A percentile compares a stretch with the other conserved stretches of the same genome.
Conservation (phyloP, 75 land plant genomes). For the Ceratopteris richardii region DNA sequence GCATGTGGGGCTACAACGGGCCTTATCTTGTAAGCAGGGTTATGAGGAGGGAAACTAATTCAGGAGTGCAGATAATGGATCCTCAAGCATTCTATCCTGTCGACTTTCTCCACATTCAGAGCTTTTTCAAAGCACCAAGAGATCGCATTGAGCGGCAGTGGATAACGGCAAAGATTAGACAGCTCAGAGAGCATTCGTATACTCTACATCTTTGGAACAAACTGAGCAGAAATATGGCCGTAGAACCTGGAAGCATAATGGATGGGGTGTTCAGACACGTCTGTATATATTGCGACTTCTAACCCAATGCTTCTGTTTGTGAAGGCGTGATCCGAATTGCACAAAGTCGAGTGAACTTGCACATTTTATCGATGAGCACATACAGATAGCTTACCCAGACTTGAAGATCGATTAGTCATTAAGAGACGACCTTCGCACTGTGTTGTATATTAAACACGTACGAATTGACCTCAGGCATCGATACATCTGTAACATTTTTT, state of each 20-base stretch:
- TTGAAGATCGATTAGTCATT: too few species aligned
- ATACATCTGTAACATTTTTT: too few species aligned
- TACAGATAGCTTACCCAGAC: too few species aligned
- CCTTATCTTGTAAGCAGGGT: slow-evolving; percentile 79
- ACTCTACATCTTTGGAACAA: slow-evolving; percentile 81
- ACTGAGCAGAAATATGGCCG: slow-evolving; percentile 35
- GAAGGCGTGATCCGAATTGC: too few species aligned
- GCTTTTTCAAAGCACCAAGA: slow-evolving; percentile 32
- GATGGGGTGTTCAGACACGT: slow-evolving; percentile 12
- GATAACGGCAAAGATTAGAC: slow-evolving; percentile 35
- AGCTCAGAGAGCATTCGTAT: slow-evolving; percentile 34
- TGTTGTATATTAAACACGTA: too few species aligned
- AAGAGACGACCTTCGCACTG: too few species aligned
- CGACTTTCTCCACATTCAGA: slow-evolving; percentile 44
- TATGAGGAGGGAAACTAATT: background rate
- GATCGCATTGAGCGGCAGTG: slow-evolving; percentile 14
- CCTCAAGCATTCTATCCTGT: slow-evolving; percentile 72
- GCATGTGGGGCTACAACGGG: slow-evolving; percentile 84
- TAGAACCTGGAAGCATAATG: slow-evolving; percentile 64
- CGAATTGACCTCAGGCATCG: too few species aligned
- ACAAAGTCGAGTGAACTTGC: too few species aligned
- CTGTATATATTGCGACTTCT: slow-evolving; percentile 30
- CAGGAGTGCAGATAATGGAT: slow-evolving; percentile 36
- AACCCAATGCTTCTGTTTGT: too few species aligned
- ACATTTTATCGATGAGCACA: too few species aligned